Conservation (phyloP, 1,139 yeast species). For the Scheffersomyces cryptocercus region DNA sequence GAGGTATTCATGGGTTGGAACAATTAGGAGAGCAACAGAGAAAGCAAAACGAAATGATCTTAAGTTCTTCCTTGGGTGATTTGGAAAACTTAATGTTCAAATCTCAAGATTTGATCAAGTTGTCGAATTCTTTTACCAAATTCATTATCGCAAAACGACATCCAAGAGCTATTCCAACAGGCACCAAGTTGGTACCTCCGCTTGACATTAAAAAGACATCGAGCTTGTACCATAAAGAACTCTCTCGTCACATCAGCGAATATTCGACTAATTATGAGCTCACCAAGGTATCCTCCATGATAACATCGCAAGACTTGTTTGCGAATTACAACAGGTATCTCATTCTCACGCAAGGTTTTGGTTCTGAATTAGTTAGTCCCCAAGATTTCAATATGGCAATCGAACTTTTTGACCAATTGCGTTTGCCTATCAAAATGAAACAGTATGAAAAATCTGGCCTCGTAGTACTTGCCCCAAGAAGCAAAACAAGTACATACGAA, state of each 20-base stretch:
- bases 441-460: slow-evolving; percentile 39
- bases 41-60: slow-evolving; percentile 59
- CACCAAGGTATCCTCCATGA: slow-evolving; percentile 36
- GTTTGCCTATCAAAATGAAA: slow-evolving; percentile 34
- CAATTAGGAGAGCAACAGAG: slow-evolving; percentile 57
- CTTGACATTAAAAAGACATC: slow-evolving; percentile 32
- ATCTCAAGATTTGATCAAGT: slow-evolving; percentile 69
- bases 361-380: slow-evolving; percentile 35
- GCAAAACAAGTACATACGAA: slow-evolving; percentile 21
- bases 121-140: slow-evolving; percentile 51
- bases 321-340: slow-evolving; percentile 45
- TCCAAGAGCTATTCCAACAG: slow-evolving; percentile 1
- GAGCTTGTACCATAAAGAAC: slow-evolving; percentile 35
- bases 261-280: slow-evolving; percentile 40
- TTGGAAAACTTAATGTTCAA: slow-evolving; percentile 74
- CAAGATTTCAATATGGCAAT: slow-evolving; percentile 34
- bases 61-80: slow-evolving; percentile 74
- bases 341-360: slow-evolving; percentile 42
- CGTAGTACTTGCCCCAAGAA: slow-evolving; percentile 30
- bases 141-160: slow-evolving; percentile 19
- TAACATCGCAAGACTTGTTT: slow-evolving; percentile 44
- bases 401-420: slow-evolving; percentile 29
- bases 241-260: slow-evolving; percentile 53
- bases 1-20: slow-evolving; percentile 76
- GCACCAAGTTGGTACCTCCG: slow-evolving; percentile 22